Evolutionary conservation across 331 rosid genomes (phyloP).

Genomic region (Dryas integrifolia): DNA sequence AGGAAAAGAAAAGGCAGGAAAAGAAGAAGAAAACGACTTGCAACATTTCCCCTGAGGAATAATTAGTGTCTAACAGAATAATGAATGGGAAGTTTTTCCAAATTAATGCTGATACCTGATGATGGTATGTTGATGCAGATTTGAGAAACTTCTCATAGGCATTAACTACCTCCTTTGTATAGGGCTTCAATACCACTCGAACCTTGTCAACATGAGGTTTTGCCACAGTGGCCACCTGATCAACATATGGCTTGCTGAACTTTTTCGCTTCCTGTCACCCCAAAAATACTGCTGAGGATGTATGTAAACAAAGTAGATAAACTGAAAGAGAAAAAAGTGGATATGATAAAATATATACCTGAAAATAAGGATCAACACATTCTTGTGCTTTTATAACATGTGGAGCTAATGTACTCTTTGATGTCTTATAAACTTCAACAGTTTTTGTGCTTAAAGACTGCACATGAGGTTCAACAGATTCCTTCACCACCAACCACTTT

Average conservation of each 20-base stretch:
- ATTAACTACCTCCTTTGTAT: constrained; percentile 51
- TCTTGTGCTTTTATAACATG: constrained; percentile 58
- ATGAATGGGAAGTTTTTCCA: neutral
- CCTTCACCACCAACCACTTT: constrained; percentile 52
- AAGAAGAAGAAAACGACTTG: neutral
- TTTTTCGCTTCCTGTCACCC: constrained; percentile 67
- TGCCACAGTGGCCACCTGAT: constrained; percentile 61
- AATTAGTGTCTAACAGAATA: neutral
- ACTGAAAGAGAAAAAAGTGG: neutral
- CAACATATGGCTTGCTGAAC: constrained; percentile 80
- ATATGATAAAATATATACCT: constrained; percentile 41
- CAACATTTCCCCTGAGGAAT: neutral
- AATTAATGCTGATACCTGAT: constrained; percentile 50
- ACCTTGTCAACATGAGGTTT: constrained; percentile 80
- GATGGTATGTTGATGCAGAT: constrained; percentile 69
- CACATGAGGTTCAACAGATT: constrained; percentile 60
- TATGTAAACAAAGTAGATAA: constrained; percentile 19
- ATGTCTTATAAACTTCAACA: constrained; percentile 54
- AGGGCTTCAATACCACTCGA: constrained; percentile 65
- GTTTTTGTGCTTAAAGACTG: constrained; percentile 41
- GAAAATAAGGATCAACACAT: constrained; percentile 62
- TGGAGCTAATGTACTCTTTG: constrained; percentile 61
- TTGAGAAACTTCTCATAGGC: constrained; percentile 67
- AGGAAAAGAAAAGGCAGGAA: neutral
- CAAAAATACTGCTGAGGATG: constrained; percentile 21